A percentile compares a stretch with the other conserved stretches of the same genome.
Conservation (phyloP, 768 basidiomycete species). For the Panellus pusillus region DNA sequence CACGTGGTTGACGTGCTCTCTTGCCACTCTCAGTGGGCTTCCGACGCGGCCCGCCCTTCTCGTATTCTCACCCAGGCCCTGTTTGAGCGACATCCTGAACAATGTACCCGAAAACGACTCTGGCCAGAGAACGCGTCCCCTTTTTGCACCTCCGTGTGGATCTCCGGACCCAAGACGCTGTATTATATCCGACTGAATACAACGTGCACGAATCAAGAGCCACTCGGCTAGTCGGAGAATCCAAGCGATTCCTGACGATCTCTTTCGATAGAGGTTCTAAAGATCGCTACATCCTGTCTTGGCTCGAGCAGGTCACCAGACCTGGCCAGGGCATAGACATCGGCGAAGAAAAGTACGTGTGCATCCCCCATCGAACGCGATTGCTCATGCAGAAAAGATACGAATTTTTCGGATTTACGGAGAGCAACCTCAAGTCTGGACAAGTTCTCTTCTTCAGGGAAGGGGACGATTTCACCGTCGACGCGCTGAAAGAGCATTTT, state of each 20-base stretch:
- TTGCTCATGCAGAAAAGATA: conserved; percentile 12
- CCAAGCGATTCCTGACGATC: conserved; percentile 17
- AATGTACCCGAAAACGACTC: conserved; percentile 7
- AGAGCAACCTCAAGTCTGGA: conserved; percentile 20
- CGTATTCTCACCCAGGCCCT: not conserved
- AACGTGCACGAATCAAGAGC: conserved; percentile 19
- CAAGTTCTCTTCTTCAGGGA: conserved; percentile 22
- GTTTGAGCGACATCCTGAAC: conserved; percentile 9
- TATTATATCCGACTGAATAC: conserved; percentile 1
- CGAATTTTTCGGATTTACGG: conserved; percentile 21
- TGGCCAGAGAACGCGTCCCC: conserved; percentile 11
- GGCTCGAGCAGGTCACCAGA: conserved; percentile 11
- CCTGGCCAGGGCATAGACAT: conserved; percentile 5
- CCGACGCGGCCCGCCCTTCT: not conserved
- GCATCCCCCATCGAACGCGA: not conserved
- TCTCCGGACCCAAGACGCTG: not conserved
- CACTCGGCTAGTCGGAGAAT: conserved; percentile 19
- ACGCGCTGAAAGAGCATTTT: conserved; percentile 16
- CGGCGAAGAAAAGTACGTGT: conserved; percentile 6
- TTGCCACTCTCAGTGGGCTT: too few relatives aligned
- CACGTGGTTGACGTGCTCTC: too few relatives aligned
- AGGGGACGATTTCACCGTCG: conserved; percentile 14
- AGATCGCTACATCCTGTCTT: not conserved
- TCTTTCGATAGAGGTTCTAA: not conserved
- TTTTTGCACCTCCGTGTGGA: conserved; percentile 4